Evolutionary conservation across 2,329 filamentous ascomycete species (phyloP).

Genomic region (Trichoderma atroviride): DNA sequence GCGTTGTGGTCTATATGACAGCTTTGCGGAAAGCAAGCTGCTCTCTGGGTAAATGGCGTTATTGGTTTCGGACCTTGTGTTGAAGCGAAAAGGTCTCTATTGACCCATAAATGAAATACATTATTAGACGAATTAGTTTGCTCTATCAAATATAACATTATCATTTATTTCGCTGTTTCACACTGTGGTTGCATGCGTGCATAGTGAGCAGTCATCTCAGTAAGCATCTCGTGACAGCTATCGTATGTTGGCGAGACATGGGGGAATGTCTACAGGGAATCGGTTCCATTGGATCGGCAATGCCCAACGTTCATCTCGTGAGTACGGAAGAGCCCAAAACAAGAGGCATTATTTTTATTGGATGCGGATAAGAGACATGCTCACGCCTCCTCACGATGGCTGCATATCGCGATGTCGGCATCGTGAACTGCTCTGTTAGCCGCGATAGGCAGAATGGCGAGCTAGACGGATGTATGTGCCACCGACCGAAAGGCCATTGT

Average conservation of each 20-base stretch:
- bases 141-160: not conserved
- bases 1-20: not conserved
- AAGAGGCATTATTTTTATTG: not conserved
- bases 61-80: not conserved
- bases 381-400: not conserved
- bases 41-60: slow-evolving; percentile 8
- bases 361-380: not conserved
- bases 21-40: not conserved
- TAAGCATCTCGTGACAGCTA: slow-evolving; percentile 14
- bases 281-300: not conserved
- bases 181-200: not conserved
- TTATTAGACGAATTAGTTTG: not conserved
- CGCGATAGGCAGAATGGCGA: not conserved
- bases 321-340: not conserved
- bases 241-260: slow-evolving; percentile 13
- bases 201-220: not conserved
- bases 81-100: not conserved
- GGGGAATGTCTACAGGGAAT: not conserved
- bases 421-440: not conserved
- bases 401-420: not conserved
- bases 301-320: not conserved
- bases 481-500: not conserved
- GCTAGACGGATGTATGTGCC: not conserved
- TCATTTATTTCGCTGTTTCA: not conserved
- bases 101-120: not conserved